phyloP scores from a whole-genome alignment of 2,329 filamentous ascomycete genomes.

The Xylariaceae sp. region DNA sequence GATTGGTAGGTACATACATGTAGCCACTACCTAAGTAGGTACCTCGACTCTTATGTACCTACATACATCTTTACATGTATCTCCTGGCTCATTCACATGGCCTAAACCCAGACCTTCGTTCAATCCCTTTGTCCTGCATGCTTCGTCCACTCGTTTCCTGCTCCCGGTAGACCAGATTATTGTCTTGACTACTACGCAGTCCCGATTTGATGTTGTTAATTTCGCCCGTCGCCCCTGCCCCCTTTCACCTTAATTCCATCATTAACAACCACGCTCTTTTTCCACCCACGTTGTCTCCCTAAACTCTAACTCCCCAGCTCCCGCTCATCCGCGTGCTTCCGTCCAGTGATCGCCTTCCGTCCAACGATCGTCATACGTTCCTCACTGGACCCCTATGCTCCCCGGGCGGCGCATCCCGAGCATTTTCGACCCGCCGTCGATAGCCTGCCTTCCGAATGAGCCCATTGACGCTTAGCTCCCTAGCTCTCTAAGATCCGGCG shows the following conservation, averaged over 20 bases:
- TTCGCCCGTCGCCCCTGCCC: background rate
- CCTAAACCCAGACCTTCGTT: background rate
- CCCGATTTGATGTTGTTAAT: background rate
- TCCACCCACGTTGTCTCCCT: background rate
- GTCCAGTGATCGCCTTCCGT: background rate
- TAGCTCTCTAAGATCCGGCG: too few relatives aligned
- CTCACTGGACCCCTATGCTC: too few relatives aligned
- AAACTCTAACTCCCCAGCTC: background rate
- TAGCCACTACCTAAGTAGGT: too few relatives aligned
- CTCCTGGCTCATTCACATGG: background rate
- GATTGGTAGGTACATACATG: too few relatives aligned
- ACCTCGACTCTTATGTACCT: too few relatives aligned
- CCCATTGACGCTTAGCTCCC: too few relatives aligned
- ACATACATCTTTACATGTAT: background rate
- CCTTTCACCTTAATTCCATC: background rate
- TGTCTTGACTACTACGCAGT: background rate
- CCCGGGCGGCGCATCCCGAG: too few relatives aligned
- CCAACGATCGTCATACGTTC: background rate
- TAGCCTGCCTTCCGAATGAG: too few relatives aligned
- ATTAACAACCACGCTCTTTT: background rate
- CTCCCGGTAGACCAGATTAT: background rate
- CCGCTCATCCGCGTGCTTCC: background rate
- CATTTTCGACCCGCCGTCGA: too few relatives aligned
- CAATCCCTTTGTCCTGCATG: background rate
- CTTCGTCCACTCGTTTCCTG: background rate